Evolutionary conservation across 371 early-diverging fungal species (phyloP).

Genomic region (Lichtheimia corymbifera): DNA sequence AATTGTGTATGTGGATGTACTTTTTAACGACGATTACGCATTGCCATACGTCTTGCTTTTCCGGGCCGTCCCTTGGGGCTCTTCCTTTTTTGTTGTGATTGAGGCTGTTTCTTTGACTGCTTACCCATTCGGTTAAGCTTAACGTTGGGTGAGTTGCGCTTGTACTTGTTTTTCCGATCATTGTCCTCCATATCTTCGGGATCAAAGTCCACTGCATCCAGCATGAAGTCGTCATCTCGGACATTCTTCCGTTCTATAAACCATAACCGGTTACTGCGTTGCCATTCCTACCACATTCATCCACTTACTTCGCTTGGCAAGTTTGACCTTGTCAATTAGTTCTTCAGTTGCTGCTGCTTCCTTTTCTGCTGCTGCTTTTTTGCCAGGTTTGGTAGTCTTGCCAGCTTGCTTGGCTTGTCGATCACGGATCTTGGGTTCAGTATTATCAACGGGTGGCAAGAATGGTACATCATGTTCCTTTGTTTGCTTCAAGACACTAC

Average conservation of each 20-base stretch:
- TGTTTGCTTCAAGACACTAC: conserved; percentile 60
- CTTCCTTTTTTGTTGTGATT: conserved; percentile 13
- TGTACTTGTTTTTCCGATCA: conserved; percentile 17
- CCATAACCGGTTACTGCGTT: neutral
- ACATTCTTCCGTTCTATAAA: conserved; percentile 16
- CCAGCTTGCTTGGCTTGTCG: conserved; percentile 59
- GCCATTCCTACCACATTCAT: neutral
- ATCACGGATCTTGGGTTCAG: conserved; percentile 88
- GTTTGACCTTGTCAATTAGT: conserved; percentile 81
- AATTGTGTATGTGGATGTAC: neutral
- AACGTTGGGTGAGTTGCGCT: conserved; percentile 10
- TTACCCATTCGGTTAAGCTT: conserved; percentile 9
- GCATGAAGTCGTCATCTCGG: conserved; percentile 4
- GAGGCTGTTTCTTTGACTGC: neutral
- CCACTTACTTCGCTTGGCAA: conserved; percentile 80
- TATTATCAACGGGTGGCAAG: conserved; percentile 86
- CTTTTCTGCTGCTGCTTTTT: conserved; percentile 45
- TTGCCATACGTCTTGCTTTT: conserved; percentile 32
- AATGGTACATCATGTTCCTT: conserved; percentile 72
- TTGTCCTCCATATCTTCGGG: conserved; percentile 27
- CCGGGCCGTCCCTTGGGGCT: conserved; percentile 34
- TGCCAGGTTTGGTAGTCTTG: conserved; percentile 38
- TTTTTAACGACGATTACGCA: conserved; percentile 13
- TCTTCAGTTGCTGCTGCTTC: conserved; percentile 73
- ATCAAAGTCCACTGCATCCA: conserved; percentile 28